Percentiles rank a stretch among this genome's conserved stretches.
phyloP scores from a whole-genome alignment of 495 filamentous ascomycete genomes.

The Penicillium angulare region DNA sequence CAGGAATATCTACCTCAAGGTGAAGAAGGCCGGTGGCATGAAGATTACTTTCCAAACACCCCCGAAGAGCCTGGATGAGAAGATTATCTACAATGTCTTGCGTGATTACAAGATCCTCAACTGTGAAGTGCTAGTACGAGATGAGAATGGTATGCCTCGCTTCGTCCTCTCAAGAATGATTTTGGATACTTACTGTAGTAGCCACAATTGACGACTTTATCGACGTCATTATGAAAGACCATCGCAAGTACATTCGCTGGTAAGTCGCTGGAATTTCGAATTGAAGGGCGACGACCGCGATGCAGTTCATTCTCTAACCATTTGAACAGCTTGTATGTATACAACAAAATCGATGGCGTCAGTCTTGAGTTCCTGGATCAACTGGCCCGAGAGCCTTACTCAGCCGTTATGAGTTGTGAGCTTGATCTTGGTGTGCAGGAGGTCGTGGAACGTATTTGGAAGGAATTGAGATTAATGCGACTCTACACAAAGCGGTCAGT shows the following conservation, averaged over 20 bases:
- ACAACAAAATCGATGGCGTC: slow-evolving; percentile 99
- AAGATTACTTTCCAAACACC: slow-evolving; percentile 93
- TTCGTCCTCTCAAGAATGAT: background rate
- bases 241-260: slow-evolving; percentile 95
- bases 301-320: background rate
- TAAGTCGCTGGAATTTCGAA: slow-evolving; percentile 20
- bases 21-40: slow-evolving; percentile 96
- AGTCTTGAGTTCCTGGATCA: slow-evolving; percentile 90
- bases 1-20: slow-evolving; percentile 98
- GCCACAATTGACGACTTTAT: slow-evolving; percentile 98
- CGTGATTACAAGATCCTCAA: slow-evolving; percentile 99
- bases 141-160: slow-evolving; percentile 70
- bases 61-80: slow-evolving; percentile 90
- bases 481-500: slow-evolving; percentile 96
- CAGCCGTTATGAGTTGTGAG: slow-evolving; percentile 97
- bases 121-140: slow-evolving; percentile 91
- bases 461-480: slow-evolving; percentile 85
- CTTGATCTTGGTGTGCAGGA: slow-evolving; percentile 95
- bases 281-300: background rate
- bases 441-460: slow-evolving; percentile 93
- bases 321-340: slow-evolving; percentile 79
- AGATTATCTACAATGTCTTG: slow-evolving; percentile 94
- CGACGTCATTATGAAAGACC: slow-evolving; percentile 98
- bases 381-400: slow-evolving; percentile 88
- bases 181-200: slow-evolving; percentile 21